Evolutionary conservation across 2,329 filamentous ascomycete genomes (phyloP), one percentile per base, ranked within the genome.

Genomic region (Colletotrichum tamarilloi): DNA sequence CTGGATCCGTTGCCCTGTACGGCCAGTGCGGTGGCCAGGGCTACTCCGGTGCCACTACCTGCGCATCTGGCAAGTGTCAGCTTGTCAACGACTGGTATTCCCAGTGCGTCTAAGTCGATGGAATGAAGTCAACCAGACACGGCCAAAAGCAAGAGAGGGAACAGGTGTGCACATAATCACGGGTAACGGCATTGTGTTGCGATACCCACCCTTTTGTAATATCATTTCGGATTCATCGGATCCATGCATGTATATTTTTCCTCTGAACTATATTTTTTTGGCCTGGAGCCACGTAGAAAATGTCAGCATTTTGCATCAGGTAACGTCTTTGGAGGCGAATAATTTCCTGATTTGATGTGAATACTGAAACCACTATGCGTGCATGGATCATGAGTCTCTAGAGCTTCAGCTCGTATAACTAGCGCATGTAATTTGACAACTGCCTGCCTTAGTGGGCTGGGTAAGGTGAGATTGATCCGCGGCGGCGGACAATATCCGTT

Each of bases 1-100:
- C 68, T 35, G 76, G 76, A 62, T 74, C 68, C 26, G 76, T 80
- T 26, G 76, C 77, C 11, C 77, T 77, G 56, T 85, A 78, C 73
- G 82, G 78, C n/a, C 83, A 84, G 75, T 85, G 83, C 64, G 77
- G 77, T 67, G 77, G 77, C 22, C 28, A 73, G 52, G 73, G 73
- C 24, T 76, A 72, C 67, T 71, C 68, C 35, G 77, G 77, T 19
- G 65, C 73, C 28, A 77, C 74, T 16, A 68, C 73, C 62, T 77
- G 76, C 58, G 58, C 74, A 38, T 68, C 74, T 9, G 75, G 76
- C 53, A 77, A 58, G 32, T 77, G 76, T 64, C 66, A 68, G 67
- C 52, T 68, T 4, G 55, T 57, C 52, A 72, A 74, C 68, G 68
- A 76, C 49, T 77, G 75, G 75, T 77, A 77, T 68, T 75, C 72